phyloP scores from a whole-genome alignment of 1,284 basidiomycete genomes.

The Retiboletus flavoniger region DNA sequence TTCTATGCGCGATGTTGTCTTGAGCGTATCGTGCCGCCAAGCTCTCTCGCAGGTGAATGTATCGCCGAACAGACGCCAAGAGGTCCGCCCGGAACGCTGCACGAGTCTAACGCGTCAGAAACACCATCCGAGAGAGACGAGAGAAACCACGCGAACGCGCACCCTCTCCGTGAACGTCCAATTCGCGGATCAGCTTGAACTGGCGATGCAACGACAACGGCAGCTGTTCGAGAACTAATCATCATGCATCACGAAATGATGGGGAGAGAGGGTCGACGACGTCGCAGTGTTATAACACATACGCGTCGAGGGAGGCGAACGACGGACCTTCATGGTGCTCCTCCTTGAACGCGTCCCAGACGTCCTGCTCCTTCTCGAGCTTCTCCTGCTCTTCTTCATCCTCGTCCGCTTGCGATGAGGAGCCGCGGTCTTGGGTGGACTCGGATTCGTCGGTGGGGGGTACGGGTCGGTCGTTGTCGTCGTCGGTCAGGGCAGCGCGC shows the following conservation, averaged over 20 bases:
- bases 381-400: constrained; percentile 19
- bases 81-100: constrained; percentile 44
- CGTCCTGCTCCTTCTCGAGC: constrained; percentile 53
- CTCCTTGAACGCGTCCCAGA: constrained; percentile 77
- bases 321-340: constrained; percentile 73
- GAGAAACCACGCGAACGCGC: constrained; percentile 23
- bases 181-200: constrained; percentile 75
- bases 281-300: no score
- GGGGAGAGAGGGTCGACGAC: no score
- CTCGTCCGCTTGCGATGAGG: constrained; percentile 4
- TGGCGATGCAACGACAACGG: constrained; percentile 83
- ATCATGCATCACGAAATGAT: no score
- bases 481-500: constrained; percentile 40
- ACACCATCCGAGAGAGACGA: not conserved
- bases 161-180: constrained; percentile 76
- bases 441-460: constrained; percentile 13
- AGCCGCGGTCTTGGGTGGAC: constrained; percentile 9
- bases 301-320: not conserved
- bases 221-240: constrained; percentile 58
- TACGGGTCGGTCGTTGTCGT: constrained; percentile 15
- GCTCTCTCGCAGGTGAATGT: constrained; percentile 40
- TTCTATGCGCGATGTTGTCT: not conserved
- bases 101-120: constrained; percentile 8
- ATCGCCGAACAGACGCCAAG: constrained; percentile 43
- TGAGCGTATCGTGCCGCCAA: constrained; percentile 7